Evolutionary conservation across 1,284 basidiomycete genomes (phyloP).

Genomic region (Trametes pubescens): DNA sequence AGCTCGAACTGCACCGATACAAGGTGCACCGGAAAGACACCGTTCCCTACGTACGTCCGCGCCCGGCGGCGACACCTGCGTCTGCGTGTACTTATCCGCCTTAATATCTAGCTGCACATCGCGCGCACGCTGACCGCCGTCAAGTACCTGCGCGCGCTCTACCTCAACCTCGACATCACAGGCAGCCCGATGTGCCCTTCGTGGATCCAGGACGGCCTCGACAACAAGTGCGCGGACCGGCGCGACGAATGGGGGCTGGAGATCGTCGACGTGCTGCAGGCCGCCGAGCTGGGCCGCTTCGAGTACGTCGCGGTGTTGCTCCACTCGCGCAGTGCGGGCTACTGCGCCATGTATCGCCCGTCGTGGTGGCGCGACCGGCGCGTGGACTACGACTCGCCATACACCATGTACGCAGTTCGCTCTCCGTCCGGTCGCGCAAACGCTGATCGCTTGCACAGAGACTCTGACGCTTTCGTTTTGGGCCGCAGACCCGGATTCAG

Average conservation of each 20-base stretch:
- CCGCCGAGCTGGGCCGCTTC: not conserved
- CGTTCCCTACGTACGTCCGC: not conserved
- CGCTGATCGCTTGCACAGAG: not conserved
- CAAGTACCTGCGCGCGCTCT: not conserved
- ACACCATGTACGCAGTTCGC: not conserved
- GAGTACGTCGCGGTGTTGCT: not conserved
- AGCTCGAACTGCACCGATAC: constrained; percentile 3
- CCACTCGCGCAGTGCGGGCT: not conserved
- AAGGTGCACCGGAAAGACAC: not conserved
- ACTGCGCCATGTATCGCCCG: not conserved
- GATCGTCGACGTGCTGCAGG: not conserved
- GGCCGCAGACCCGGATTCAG: not conserved
- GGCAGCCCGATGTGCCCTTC: not conserved
- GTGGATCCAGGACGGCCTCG: not conserved
- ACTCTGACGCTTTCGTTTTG: not conserved
- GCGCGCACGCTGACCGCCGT: not conserved
- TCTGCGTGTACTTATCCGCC: not conserved
- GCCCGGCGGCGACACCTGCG: not conserved
- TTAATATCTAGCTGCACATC: not conserved
- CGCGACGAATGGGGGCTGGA: not conserved
- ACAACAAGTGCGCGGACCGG: not conserved
- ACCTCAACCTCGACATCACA: not conserved
- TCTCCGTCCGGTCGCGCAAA: not conserved
- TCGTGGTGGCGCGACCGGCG: not conserved
- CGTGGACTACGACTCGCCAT: not conserved